Evolutionary conservation across 306 rosid genomes (phyloP), one percentile per base, ranked within the genome.

Genomic region (Sindora glabra): DNA sequence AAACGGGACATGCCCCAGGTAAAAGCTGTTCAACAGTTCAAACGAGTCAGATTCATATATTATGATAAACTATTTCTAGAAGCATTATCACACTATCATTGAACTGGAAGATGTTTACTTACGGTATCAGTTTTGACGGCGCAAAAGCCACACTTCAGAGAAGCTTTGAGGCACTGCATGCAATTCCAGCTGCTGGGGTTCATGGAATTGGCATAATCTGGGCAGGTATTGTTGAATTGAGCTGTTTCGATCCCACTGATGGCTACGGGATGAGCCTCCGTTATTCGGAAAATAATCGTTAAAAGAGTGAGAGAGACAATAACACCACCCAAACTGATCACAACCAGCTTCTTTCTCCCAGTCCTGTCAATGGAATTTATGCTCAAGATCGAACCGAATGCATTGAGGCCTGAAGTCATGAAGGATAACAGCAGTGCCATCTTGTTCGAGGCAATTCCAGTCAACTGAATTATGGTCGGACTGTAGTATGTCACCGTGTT

Each of bases 401-500:
- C 87, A 55, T 85, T 85, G 10, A 81, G 65, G 1, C 85, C 85
- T 4, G 92, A 19, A 14, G 83, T 81, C 70, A 84, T 66, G 2
- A 76, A 71, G 1, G 92, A 81, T 13, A 81, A 78, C 26, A 78
- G 79, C 15, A 85, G 55, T n/a, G 92, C 85, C 0, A 85, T 85
- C 46, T 14, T 66, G 22, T 85, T 85, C 5, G 85, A 78, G 15
- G 87, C 85, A 40, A 71, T 44, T 10, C 92, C 92, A 0, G 85
- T 85, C 2, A 81, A 34, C 33, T 85, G 87, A 42, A 78, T 51
- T 11, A 85, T 81, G 9, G 87, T 71, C 19, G 88, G 92, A 48
- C 92, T 85, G 64, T 81, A 85, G 63, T 85, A 76, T 85, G 79
- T 79, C 0, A 84, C 87, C 3, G 83, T 81, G 36, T 84, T 84